Conservation (phyloP, 2,329 filamentous ascomycete genomes). For the Aspergillus latus region DNA sequence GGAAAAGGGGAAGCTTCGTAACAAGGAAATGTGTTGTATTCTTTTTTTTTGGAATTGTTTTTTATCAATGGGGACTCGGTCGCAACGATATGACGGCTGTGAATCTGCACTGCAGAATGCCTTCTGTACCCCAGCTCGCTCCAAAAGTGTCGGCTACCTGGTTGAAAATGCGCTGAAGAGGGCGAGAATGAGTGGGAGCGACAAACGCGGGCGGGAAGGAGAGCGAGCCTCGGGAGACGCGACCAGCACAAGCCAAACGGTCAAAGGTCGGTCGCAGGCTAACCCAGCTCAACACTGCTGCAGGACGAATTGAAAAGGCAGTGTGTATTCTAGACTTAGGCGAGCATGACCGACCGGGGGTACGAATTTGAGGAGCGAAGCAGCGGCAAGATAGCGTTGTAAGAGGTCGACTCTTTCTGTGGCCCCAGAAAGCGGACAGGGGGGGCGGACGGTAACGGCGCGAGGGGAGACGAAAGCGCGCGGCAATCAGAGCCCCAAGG, state of each 20-base stretch:
- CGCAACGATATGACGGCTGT: constrained; percentile 20
- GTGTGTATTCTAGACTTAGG: constrained; percentile 17
- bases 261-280: constrained; percentile 4
- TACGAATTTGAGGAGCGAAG: constrained; percentile 11
- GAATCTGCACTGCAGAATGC: constrained; percentile 35
- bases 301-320: constrained; percentile 24
- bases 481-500: constrained; percentile 20
- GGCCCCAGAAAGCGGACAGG: constrained; percentile 28
- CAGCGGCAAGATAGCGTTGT: constrained; percentile 23
- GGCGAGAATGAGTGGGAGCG: constrained; percentile 16
- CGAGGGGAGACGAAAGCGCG: constrained; percentile 22
- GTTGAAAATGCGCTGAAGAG: constrained; percentile 25
- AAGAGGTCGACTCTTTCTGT: constrained; percentile 22
- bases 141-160: constrained; percentile 25
- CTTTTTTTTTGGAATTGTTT: constrained; percentile 14
- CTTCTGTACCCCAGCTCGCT: constrained; percentile 23
- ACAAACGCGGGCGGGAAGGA: constrained; percentile 27
- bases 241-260: constrained; percentile 20
- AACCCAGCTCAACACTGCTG: constrained; percentile 23
- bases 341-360: constrained; percentile 27
- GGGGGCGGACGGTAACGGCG: constrained; percentile 17
- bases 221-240: constrained; percentile 23
- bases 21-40: constrained; percentile 18
- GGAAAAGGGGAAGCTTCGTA: constrained; percentile 14
- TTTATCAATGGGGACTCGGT: constrained; percentile 14